Base-by-base conservation (phyloP, 805 yeast species). In the Debaryomyces tyrocola region DNA sequence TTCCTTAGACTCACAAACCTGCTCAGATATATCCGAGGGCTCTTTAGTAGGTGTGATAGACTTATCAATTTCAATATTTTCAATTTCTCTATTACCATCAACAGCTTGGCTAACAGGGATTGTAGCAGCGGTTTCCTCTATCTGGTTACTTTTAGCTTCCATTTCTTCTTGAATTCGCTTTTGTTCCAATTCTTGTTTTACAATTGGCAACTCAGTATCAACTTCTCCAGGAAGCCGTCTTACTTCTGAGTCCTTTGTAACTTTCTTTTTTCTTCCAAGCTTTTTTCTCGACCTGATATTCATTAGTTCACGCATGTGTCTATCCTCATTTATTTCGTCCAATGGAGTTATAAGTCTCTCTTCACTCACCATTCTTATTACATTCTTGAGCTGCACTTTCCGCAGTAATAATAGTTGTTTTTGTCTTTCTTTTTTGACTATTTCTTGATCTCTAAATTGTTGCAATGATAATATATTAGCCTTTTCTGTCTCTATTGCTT, bases 401-500 rank as follows among this genome's bases (percentile, higher is more conserved):
- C 77, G 81, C 58, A 85, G 85, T 48, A 82, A 74, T 63, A 87
- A 80, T 48, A 87, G 67, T 38, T 85, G 89, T 46, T 91, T 72
- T 58, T 91, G 92, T 44, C 78, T 79, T 62, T 85, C 84, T 61
- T 89, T 90, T 57, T 89, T 84, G 40, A 82, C 84, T 36, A 85
- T 70, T 62, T 94, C 99, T 59, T 88, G 92, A 56, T 91, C 95
- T 56, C 85, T 81, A 60, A 87, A 94, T 56, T 79, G 74, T 51
- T 86, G 82, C 53, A 94, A 70, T 2, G 97, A 86, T 21, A 80
- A 71, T 2, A 82, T 69, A 63, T 94, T 94, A 37, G 79, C 77
- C 59, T 78, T 76, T 65, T 94, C 99, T 0, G 97, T 94, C 55
- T 84, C 86, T 39, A 83, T 71, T 0, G 99, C 98, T 62, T 90